Evolutionary conservation across 257 asterid species (phyloP).

Genomic region (Ehretia macrophylla): DNA sequence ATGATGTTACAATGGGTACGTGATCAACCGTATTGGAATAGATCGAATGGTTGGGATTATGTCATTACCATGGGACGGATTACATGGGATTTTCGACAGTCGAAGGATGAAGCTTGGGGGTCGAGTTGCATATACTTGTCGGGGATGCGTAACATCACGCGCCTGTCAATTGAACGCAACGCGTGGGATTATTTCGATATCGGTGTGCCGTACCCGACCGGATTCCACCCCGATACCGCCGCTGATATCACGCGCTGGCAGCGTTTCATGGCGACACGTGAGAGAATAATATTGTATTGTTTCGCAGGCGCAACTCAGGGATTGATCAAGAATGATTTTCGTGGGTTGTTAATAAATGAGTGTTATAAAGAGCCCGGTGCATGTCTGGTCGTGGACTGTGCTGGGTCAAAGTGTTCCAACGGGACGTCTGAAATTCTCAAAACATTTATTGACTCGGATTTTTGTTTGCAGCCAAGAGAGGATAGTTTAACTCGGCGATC

Average conservation of each 20-base stretch:
- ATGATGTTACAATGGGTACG: conserved; percentile 54
- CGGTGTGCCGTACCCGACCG: conserved; percentile 80
- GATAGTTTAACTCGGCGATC: conserved; percentile 78
- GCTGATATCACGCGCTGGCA: conserved; percentile 52
- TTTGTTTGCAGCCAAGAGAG: conserved; percentile 86
- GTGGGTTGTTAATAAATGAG: conserved; percentile 47
- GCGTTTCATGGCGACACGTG: conserved; percentile 36
- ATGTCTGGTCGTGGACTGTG: conserved; percentile 70
- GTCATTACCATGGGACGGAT: conserved; percentile 63
- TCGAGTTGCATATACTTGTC: conserved; percentile 60
- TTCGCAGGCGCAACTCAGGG: conserved; percentile 76
- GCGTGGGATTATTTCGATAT: conserved; percentile 76
- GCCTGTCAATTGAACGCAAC: conserved; percentile 53
- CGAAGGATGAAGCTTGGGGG: conserved; percentile 49
- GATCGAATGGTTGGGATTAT: conserved; percentile 62
- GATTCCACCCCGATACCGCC: conserved; percentile 61
- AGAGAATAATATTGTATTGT: conserved; percentile 39
- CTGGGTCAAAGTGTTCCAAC: conserved; percentile 50
- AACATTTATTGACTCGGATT: conserved; percentile 62
- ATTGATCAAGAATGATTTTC: conserved; percentile 48
- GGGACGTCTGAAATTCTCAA: conserved; percentile 56
- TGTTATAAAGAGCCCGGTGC: conserved; percentile 46
- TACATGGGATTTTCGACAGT: conserved; percentile 81
- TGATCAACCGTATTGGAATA: conserved; percentile 36
- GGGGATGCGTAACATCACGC: conserved; percentile 58